Percentiles rank a stretch among this genome's conserved stretches.
Conservation (phyloP, 768 basidiomycete species). For the Russula olivacea region DNA sequence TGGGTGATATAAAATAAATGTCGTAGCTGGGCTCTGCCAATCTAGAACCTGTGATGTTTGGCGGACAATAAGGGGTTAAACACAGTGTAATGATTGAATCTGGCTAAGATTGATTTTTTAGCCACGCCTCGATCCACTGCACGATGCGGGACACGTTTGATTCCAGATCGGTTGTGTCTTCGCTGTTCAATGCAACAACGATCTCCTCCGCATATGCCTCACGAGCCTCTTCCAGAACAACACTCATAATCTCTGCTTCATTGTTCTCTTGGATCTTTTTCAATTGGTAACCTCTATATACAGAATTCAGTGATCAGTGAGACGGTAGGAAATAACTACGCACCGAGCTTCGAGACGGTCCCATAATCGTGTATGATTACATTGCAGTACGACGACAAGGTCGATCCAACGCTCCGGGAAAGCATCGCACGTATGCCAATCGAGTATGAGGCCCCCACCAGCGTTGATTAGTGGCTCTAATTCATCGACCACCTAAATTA, state of each 20-base stretch:
- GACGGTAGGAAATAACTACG: constrained; percentile 21
- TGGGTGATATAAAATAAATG: neutral
- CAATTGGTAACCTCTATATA: constrained; percentile 66
- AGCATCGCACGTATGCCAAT: constrained; percentile 91
- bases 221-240: constrained; percentile 82
- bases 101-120: constrained; percentile 29
- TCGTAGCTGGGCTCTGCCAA: neutral
- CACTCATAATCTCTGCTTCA: constrained; percentile 96
- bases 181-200: constrained; percentile 78
- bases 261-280: constrained; percentile 99
- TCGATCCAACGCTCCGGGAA: constrained; percentile 98
- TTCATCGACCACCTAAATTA: constrained; percentile 73
- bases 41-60: too few species aligned
- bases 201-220: constrained; percentile 82
- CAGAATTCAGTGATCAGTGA: neutral
- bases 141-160: constrained; percentile 81
- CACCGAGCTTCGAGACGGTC: constrained; percentile 86
- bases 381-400: constrained; percentile 86
- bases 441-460: constrained; percentile 74
- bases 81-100: constrained; percentile 14
- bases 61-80: neutral
- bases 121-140: constrained; percentile 83
- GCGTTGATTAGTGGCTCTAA: constrained; percentile 62
- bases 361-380: constrained; percentile 85
- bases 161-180: constrained; percentile 73